These are phyloP conservation scores for Fraxinus baroniana DNA, from an alignment of 305 asterid genomes.

Conservation along the genomic window DNA sequence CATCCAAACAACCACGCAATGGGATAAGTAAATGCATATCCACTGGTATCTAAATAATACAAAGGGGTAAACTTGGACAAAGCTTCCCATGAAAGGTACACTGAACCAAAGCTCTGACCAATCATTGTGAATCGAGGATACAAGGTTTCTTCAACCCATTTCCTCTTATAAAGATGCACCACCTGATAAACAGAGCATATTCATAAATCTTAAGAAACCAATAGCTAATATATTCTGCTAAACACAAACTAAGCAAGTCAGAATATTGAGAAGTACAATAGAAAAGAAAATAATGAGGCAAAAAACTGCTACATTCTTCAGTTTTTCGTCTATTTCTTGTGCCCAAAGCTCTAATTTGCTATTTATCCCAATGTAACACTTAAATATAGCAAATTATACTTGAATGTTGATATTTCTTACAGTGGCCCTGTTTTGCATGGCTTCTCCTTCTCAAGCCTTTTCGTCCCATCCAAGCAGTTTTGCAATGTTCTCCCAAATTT, in stretches of 20 bases:
- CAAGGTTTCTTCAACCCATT: constrained; percentile 82
- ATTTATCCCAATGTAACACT: constrained; percentile 1
- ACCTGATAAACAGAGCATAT: constrained; percentile 46
- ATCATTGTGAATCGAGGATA: constrained; percentile 96
- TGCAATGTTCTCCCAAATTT: neutral
- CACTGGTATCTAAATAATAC: constrained; percentile 85
- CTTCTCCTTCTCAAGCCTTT: neutral
- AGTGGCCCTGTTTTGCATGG: neutral
- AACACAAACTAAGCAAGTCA: neutral
- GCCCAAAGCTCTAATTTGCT: neutral
- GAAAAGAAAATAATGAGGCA: neutral
- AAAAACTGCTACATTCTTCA: neutral
- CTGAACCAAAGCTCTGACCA: constrained; percentile 94
- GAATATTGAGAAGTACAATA: neutral
- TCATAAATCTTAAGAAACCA: constrained; percentile 13
- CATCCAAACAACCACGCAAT: constrained; percentile 79
- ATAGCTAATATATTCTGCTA: neutral
- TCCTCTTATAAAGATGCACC: constrained; percentile 73
- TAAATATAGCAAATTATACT: neutral
- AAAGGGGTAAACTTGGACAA: constrained; percentile 65
- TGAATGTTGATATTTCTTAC: neutral
- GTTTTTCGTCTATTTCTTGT: neutral
- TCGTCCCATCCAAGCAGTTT: neutral
- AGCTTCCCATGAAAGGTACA: constrained; percentile 91
- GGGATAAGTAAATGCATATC: constrained; percentile 95